phyloP scores from a whole-genome alignment of 208 protist genomes.

The Acanthamoeba lenticulata region DNA sequence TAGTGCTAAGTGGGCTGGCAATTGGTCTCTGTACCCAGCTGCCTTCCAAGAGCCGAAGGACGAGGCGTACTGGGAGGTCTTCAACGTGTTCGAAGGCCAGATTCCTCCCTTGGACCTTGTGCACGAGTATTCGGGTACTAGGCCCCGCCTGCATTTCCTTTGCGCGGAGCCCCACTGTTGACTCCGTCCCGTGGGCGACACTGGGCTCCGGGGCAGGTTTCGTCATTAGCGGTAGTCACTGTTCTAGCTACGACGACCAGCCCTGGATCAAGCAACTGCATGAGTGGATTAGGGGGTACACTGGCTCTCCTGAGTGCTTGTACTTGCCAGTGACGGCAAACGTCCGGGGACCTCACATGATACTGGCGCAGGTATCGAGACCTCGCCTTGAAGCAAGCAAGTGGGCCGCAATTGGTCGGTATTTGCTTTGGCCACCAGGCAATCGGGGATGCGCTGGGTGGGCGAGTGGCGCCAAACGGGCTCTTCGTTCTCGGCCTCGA shows the following conservation, averaged over 20 bases:
- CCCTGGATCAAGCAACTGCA: slow-evolving; percentile 30
- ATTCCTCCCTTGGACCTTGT: background rate
- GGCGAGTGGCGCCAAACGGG: background rate
- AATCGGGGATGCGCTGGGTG: background rate
- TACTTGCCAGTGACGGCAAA: background rate
- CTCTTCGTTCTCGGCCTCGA: background rate
- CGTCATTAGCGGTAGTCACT: background rate
- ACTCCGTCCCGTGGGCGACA: too few species aligned
- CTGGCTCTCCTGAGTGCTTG: background rate
- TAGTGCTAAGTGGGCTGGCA: background rate
- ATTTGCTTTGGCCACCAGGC: slow-evolving; percentile 21
- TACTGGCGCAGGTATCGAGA: background rate
- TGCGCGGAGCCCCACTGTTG: too few species aligned
- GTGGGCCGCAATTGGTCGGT: background rate
- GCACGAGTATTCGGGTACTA: background rate
- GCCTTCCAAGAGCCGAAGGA: background rate
- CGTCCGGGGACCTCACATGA: background rate
- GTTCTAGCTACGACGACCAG: background rate
- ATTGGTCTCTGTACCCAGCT: background rate
- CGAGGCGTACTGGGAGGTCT: background rate
- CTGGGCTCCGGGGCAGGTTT: background rate
- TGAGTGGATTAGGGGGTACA: background rate
- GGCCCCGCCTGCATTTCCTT: too few species aligned
- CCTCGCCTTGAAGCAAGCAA: background rate
- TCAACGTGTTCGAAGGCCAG: background rate